phyloP scores from a whole-genome alignment of 164 flowering plant species.

The Echeveria elegans region DNA sequence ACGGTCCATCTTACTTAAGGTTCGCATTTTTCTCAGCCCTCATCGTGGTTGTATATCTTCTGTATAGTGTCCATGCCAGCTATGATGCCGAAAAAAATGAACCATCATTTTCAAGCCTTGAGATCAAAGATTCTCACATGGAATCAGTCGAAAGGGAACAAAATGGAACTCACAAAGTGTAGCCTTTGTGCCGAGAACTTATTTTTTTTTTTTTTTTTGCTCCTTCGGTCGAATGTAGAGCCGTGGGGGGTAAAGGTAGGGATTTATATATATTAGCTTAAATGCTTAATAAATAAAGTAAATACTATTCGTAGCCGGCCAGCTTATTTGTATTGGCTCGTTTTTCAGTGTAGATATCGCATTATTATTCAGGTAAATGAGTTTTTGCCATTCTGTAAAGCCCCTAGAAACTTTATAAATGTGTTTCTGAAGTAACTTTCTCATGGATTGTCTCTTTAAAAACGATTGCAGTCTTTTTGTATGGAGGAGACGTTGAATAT shows the following conservation, averaged over 20 bases:
- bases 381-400: no score
- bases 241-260: not conserved
- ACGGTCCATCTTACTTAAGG: conserved; percentile 61
- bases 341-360: no score
- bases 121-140: not conserved
- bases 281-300: no score
- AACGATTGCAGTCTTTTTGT: no score
- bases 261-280: no score
- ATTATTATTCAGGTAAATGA: no score
- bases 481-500: no score
- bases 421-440: no score
- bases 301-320: no score
- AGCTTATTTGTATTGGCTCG: no score
- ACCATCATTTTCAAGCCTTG: conserved; percentile 8
- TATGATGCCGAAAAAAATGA: conserved; percentile 62
- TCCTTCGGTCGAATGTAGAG: conserved; percentile 1
- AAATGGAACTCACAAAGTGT: not conserved
- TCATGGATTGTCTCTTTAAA: no score
- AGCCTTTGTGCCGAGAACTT: not conserved
- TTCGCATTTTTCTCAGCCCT: conserved; percentile 71
- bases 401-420: no score
- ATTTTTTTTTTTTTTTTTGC: conserved; percentile 5
- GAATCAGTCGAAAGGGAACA: not conserved
- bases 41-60: conserved; percentile 46
- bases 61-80: conserved; percentile 86